Conservation (phyloP, 371 early-diverging fungal species). For the Nematocida sp. region DNA sequence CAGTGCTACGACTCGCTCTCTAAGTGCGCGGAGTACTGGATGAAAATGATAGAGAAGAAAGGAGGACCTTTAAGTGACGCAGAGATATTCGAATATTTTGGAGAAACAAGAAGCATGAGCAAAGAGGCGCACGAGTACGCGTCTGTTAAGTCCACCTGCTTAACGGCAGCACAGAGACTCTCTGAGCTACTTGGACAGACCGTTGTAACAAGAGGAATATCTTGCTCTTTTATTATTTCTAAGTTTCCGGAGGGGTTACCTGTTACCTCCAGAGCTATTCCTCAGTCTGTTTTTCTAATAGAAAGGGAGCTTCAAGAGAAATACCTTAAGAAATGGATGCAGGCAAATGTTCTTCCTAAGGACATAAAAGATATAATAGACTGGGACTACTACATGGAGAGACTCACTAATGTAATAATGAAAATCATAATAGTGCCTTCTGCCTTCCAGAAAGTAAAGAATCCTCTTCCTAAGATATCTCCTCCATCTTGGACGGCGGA, state of each 20-base stretch:
- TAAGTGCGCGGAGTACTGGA: conserved; percentile 81
- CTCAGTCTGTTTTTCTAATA: conserved; percentile 84
- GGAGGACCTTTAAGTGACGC: conserved; percentile 77
- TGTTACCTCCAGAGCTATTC: conserved; percentile 89
- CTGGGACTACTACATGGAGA: conserved; percentile 94
- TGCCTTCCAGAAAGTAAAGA: conserved; percentile 83
- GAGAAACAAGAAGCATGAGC: conserved; percentile 92
- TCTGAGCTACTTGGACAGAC: conserved; percentile 91
- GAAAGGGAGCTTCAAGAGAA: conserved; percentile 74
- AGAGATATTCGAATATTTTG: conserved; percentile 89
- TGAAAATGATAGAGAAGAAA: conserved; percentile 80
- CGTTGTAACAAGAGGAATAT: conserved; percentile 89
- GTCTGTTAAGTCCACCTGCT: conserved; percentile 81
- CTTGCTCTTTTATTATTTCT: conserved; percentile 90
- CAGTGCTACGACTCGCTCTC: conserved; percentile 87
- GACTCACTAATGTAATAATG: conserved; percentile 86
- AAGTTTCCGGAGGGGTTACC: conserved; percentile 77
- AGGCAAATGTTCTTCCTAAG: conserved; percentile 68
- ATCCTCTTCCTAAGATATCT: conserved; percentile 78
- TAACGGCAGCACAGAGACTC: conserved; percentile 85
- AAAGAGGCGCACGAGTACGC: conserved; percentile 86
- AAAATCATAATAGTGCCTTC: conserved; percentile 97
- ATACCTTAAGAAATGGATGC: conserved; percentile 84
- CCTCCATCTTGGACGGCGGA: conserved; percentile 79
- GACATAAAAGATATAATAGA: conserved; percentile 83